Conservation (phyloP, 2,329 filamentous ascomycete species). For the Alternaria solani region DNA sequence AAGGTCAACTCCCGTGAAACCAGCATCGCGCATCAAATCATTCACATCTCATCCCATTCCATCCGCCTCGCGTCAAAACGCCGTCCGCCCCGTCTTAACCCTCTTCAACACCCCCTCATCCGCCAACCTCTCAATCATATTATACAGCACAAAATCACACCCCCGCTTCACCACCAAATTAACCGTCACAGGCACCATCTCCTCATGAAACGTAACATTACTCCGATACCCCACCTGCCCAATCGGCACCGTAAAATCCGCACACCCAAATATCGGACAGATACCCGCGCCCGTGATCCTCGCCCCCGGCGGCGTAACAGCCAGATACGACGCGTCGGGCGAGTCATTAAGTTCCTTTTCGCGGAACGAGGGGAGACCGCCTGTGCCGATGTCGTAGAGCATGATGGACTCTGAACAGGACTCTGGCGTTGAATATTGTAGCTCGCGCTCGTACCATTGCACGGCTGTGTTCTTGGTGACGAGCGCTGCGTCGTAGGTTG, state of each 20-base stretch:
- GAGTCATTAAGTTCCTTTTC: slow-evolving; percentile 47
- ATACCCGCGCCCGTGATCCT: slow-evolving; percentile 46
- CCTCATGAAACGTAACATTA: slow-evolving; percentile 51
- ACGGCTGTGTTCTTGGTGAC: slow-evolving; percentile 46
- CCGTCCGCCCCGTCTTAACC: slow-evolving; percentile 54
- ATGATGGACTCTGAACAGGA: slow-evolving; percentile 54
- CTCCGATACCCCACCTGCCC: slow-evolving; percentile 54
- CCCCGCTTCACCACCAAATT: slow-evolving; percentile 55
- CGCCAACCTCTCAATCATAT: slow-evolving; percentile 53
- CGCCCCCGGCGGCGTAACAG: slow-evolving; percentile 39
- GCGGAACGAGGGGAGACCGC: slow-evolving; percentile 52
- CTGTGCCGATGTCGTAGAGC: slow-evolving; percentile 55
- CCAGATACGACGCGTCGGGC: slow-evolving; percentile 44
- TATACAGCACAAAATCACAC: slow-evolving; percentile 55
- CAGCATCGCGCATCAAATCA: not conserved
- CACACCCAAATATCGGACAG: slow-evolving; percentile 51
- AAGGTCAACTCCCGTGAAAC: not conserved
- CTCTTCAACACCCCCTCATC: slow-evolving; percentile 50
- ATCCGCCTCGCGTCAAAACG: slow-evolving; percentile 19
- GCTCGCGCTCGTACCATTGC: slow-evolving; percentile 50
- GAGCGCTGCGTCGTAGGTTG: slow-evolving; percentile 28
- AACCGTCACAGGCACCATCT: slow-evolving; percentile 55
- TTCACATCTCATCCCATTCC: not conserved
- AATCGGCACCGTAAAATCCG: slow-evolving; percentile 55
- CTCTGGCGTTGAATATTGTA: slow-evolving; percentile 49